A percentile compares a stretch with the other conserved stretches of the same genome.
Conservation (phyloP, 768 basidiomycete genomes). For the Pleurotus djamor region DNA sequence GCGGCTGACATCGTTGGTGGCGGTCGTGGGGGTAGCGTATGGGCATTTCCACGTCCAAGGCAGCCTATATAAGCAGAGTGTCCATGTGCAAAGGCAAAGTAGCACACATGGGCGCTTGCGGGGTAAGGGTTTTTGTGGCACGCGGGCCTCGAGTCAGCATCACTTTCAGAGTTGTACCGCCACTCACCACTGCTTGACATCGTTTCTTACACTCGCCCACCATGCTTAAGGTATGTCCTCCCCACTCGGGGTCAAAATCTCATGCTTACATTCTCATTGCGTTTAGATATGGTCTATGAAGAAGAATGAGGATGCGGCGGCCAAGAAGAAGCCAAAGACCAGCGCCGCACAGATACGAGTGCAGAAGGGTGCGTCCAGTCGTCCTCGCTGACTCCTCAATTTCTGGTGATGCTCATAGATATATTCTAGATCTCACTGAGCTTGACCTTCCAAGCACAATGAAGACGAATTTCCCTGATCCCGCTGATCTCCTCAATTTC, state of each 20-base stretch:
- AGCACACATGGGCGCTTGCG: conserved; percentile 7
- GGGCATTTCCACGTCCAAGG: background rate
- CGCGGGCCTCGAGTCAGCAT: conserved; percentile 12
- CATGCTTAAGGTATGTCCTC: conserved; percentile 45
- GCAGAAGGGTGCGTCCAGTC: conserved; percentile 80
- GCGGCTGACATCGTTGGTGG: conserved; percentile 27
- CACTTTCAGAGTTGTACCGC: conserved; percentile 5
- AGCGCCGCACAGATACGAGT: conserved; percentile 98
- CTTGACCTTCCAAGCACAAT: conserved; percentile 95
- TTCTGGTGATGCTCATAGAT: conserved; percentile 4
- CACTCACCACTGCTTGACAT: conserved; percentile 30
- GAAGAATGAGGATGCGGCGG: conserved; percentile 97
- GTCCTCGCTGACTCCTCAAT: background rate
- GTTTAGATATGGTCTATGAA: conserved; percentile 98
- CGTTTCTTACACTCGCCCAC: conserved; percentile 19
- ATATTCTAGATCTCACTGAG: conserved; percentile 82
- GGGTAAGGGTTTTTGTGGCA: conserved; percentile 10
- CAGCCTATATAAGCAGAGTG: conserved; percentile 9
- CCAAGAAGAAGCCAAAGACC: conserved; percentile 98
- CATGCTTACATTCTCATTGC: conserved; percentile 8
- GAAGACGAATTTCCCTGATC: conserved; percentile 93
- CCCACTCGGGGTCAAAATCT: no score
- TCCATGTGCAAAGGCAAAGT: conserved; percentile 11
- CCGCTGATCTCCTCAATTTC: conserved; percentile 94
- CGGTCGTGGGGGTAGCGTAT: no score